Percentiles rank a stretch among this genome's conserved stretches.
Evolutionary conservation across 441 rosid species (phyloP).

Genomic region (Monsonia emarginata): DNA sequence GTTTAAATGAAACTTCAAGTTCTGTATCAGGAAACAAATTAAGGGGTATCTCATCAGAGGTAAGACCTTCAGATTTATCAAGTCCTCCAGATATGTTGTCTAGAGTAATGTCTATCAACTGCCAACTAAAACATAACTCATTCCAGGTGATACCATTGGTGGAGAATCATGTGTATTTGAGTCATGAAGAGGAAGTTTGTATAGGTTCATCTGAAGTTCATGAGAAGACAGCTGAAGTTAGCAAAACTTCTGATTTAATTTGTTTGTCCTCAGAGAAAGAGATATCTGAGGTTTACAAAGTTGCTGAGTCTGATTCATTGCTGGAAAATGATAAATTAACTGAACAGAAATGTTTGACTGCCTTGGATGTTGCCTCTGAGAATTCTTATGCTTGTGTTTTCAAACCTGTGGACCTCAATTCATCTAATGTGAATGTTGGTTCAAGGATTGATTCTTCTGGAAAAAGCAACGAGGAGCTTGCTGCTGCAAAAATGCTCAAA

Average conservation of each 20-base stretch:
- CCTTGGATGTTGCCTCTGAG: conserved; percentile 4
- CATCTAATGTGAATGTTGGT: conserved; percentile 7
- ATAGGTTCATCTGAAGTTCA: conserved; percentile 24
- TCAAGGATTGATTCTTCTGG: conserved; percentile 8
- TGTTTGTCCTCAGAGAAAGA: conserved; percentile 10
- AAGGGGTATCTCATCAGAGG: conserved; percentile 18
- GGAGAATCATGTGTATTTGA: conserved; percentile 21
- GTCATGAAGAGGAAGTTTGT: conserved; percentile 20
- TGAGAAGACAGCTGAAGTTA: conserved; percentile 19
- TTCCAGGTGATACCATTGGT: conserved; percentile 17
- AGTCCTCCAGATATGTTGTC: conserved; percentile 20
- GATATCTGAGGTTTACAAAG: conserved; percentile 15
- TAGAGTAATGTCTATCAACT: conserved; percentile 21
- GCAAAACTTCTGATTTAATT: conserved; percentile 22
- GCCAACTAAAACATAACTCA: conserved; percentile 22
- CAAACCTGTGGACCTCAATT: conserved; percentile 12
- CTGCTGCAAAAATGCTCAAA: conserved; percentile 12
- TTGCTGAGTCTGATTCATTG: background rate
- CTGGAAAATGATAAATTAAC: conserved; percentile 16
- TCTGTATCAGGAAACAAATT: conserved; percentile 21
- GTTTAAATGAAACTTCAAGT: conserved; percentile 23
- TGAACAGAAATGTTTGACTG: conserved; percentile 14
- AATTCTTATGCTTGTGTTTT: conserved; percentile 5
- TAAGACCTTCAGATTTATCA: conserved; percentile 17
- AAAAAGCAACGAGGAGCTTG: conserved; percentile 13